These are phyloP conservation scores for Castanea mollissima DNA, from an alignment of 306 rosid genomes.

Conservation along the genomic window DNA sequence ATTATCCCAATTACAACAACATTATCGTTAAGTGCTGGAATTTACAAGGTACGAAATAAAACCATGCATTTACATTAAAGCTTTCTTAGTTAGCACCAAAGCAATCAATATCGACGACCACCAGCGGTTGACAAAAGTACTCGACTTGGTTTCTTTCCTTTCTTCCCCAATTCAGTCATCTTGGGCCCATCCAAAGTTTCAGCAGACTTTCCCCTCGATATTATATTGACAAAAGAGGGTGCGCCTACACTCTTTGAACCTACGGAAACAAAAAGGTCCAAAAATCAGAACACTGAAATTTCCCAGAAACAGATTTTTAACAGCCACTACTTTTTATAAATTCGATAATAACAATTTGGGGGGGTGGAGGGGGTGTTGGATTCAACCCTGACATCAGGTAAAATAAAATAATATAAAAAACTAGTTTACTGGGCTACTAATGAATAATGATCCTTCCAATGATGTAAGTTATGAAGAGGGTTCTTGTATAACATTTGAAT, in stretches of 20 bases:
- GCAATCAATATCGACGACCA: constrained; percentile 79
- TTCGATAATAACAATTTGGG: too few relatives aligned
- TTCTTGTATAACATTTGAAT: background rate
- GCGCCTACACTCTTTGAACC: constrained; percentile 50
- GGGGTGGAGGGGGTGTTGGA: too few relatives aligned
- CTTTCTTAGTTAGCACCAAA: background rate
- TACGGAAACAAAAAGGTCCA: constrained; percentile 17
- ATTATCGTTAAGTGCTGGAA: background rate
- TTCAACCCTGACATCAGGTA: too few relatives aligned
- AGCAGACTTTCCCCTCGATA: constrained; percentile 55
- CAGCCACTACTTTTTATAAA: background rate
- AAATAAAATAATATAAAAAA: background rate
- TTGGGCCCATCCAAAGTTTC: constrained; percentile 46
- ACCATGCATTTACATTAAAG: background rate
- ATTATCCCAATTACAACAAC: background rate
- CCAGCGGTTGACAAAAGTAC: constrained; percentile 88
- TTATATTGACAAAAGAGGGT: constrained; percentile 68
- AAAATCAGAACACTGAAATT: background rate
- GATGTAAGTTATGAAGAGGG: background rate
- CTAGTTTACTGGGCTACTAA: background rate
- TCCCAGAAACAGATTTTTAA: background rate
- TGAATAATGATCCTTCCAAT: background rate
- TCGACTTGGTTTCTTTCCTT: constrained; percentile 75
- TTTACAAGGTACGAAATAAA: background rate
- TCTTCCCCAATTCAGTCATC: constrained; percentile 73